phyloP scores from a whole-genome alignment of 495 filamentous ascomycete genomes.

The Talaromyces stipitatus region DNA sequence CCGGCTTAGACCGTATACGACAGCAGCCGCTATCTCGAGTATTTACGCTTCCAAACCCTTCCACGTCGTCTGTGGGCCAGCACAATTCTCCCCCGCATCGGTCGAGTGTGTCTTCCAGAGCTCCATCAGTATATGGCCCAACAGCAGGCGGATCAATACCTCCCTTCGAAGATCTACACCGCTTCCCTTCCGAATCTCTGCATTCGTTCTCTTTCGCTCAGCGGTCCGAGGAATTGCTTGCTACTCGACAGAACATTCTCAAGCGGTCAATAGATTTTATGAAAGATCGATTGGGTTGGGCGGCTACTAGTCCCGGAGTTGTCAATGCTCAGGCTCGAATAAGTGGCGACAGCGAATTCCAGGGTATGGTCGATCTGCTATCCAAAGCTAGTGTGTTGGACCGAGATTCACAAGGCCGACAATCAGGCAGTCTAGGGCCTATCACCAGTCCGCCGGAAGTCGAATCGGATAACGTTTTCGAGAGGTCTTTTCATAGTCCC shows the following conservation, averaged over 20 bases:
- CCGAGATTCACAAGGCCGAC: constrained; percentile 36
- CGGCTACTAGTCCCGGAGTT: constrained; percentile 52
- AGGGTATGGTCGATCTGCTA: constrained; percentile 84
- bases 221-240: constrained; percentile 84
- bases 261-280: constrained; percentile 96
- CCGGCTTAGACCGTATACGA: constrained; percentile 87
- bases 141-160: constrained; percentile 59
- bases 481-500: constrained; percentile 56
- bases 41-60: constrained; percentile 59
- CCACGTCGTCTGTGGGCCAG: constrained; percentile 53
- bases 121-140: constrained; percentile 48
- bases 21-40: constrained; percentile 58
- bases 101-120: constrained; percentile 42
- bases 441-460: constrained; percentile 68
- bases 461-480: constrained; percentile 69
- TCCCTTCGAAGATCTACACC: constrained; percentile 78
- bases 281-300: constrained; percentile 88
- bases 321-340: constrained; percentile 75
- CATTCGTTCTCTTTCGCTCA: constrained; percentile 99
- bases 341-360: constrained; percentile 76
- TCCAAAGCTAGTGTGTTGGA: constrained; percentile 68
- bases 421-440: constrained; percentile 45
- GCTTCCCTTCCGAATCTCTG: constrained; percentile 91
- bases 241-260: constrained; percentile 85
- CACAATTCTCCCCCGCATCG: constrained; percentile 56